phyloP scores from a whole-genome alignment of 495 filamentous ascomycete species.

The Diplogelasinospora grovesii region DNA sequence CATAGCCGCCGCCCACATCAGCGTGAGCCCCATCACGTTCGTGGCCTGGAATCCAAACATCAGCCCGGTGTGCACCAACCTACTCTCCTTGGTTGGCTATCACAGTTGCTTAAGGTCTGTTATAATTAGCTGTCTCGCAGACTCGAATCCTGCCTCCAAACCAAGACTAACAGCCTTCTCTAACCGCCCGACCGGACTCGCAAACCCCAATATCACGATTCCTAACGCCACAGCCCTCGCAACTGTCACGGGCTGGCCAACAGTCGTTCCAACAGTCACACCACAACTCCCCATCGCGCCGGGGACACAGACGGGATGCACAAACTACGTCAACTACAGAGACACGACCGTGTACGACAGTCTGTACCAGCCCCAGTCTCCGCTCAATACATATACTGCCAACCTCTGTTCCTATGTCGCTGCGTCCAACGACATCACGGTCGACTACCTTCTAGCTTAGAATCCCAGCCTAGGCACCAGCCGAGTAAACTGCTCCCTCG shows the following conservation, averaged over 20 bases:
- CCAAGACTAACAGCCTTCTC: no score
- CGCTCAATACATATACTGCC: neutral
- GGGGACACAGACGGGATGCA: neutral
- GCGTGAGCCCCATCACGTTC: neutral
- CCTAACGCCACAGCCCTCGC: neutral
- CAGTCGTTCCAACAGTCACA: neutral
- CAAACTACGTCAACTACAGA: neutral
- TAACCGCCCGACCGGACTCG: no score
- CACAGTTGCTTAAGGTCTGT: conserved; percentile 2
- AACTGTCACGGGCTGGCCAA: neutral
- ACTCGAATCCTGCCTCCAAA: no score
- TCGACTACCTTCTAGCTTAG: neutral
- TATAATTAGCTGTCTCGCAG: no score
- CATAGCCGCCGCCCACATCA: neutral
- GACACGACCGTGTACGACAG: neutral
- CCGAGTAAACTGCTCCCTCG: neutral
- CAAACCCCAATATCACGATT: neutral
- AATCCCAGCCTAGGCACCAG: conserved; percentile 1
- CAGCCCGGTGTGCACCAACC: conserved; percentile 3
- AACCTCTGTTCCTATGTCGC: neutral
- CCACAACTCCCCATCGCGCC: conserved; percentile 2
- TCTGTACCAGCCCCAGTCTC: neutral
- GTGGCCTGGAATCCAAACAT: conserved; percentile 9
- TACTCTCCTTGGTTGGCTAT: neutral
- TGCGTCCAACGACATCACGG: neutral